Base-by-base conservation (phyloP, 306 rosid species). In the Dalbergia oliveri region DNA sequence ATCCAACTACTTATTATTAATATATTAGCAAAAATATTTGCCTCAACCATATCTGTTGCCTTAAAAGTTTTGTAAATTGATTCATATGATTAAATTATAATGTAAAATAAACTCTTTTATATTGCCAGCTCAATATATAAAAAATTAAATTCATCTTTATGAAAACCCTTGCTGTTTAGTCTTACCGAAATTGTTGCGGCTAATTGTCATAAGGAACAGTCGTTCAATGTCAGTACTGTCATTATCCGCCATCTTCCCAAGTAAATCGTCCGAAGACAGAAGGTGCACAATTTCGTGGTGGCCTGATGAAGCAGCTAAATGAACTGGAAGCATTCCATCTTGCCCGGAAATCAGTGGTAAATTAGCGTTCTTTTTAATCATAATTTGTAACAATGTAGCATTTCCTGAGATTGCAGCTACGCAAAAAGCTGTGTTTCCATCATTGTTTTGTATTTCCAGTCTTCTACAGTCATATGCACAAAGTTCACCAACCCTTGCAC, bases 381-480 rank as follows among this genome's bases (percentile, higher is more conserved):
- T 57, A 19, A 19, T 19, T 57, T 39, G 11, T 4, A 58, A 35
- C 6, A 5, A n/a, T 2, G 5, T 53, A 35, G 35, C 35, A 5
- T 18, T 72, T 11, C 78, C 78, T 57, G 15, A 41, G 8, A 73
- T 59, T 39, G 57, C 43, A 39, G 78, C 78, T 15, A 73, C 18
- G 57, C 78, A 73, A 39, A 73, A 58, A 6, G 78, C 56, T 5
- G 78, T 73, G 56, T 73, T 37, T 5, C 78, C 78, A 13, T 49
- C 15, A 21, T 21, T 8, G 13, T 64, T 76, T 34, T 0, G 39
- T 33, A 64, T 62, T 50, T 34, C 7, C 35, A 0, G n/a, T 76
- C 72, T 50, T 64, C 4, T n/a, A 19, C 6, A 15, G 11, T 49
- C 72, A 76, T 8, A 4, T 6, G 10, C 3, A 26, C 3, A 0